Conservation (phyloP, 345 rosid genomes). For the Syzygium jambos region DNA sequence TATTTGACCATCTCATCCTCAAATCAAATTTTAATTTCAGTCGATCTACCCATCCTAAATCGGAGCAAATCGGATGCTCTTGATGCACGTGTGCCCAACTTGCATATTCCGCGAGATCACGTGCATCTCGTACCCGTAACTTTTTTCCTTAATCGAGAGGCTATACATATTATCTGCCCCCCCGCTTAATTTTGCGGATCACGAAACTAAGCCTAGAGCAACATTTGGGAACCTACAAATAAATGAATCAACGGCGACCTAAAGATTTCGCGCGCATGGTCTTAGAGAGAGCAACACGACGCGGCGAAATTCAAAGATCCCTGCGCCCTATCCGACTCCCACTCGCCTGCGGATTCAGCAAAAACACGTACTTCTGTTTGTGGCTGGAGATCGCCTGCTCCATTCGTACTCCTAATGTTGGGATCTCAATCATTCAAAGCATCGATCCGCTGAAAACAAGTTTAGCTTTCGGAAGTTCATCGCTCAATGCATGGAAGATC, state of each 20-base stretch:
- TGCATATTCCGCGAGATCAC: fast-evolving
- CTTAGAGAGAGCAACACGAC: background rate
- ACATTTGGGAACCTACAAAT: background rate
- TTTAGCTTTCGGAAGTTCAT: no score
- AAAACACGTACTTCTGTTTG: background rate
- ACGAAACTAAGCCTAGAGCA: background rate
- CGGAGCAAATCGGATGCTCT: background rate
- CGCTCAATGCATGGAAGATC: background rate
- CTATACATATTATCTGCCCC: background rate
- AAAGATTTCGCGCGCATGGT: background rate
- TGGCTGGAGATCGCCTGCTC: background rate
- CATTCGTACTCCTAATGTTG: background rate
- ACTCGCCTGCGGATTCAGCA: background rate
- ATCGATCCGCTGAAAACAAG: background rate
- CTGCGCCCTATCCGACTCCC: background rate
- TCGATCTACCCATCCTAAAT: background rate
- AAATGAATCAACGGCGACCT: background rate
- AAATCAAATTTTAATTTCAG: background rate
- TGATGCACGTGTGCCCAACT: background rate
- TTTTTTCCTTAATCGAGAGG: background rate
- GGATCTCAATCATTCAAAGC: background rate
- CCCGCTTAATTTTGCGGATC: background rate
- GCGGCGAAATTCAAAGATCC: background rate
- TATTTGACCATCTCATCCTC: background rate
- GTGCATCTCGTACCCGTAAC: background rate